Conservation (phyloP, 805 yeast species). For the Jamesozyma gamospora region DNA sequence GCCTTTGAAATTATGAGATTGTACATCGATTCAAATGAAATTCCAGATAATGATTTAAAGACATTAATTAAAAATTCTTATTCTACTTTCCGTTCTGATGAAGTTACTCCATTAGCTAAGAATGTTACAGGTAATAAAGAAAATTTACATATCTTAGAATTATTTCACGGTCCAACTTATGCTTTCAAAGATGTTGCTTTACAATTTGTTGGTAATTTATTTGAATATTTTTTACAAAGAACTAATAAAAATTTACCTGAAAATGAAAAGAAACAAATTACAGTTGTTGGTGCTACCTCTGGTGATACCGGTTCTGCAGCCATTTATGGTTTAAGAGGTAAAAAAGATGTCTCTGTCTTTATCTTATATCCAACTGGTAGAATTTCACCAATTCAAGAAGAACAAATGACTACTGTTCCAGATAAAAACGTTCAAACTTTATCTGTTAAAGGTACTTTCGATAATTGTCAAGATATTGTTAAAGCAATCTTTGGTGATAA, state of each 20-base stretch:
- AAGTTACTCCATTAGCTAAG: conserved; percentile 75
- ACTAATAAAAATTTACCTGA: conserved; percentile 47
- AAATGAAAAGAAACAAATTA: conserved; percentile 63
- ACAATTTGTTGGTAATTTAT: conserved; percentile 94
- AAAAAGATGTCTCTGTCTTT: conserved; percentile 95
- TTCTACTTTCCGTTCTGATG: conserved; percentile 77
- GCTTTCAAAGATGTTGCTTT: conserved; percentile 98
- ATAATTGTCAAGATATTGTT: conserved; percentile 95
- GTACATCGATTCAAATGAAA: conserved; percentile 64
- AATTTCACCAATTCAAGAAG: conserved; percentile 95
- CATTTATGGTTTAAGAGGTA: conserved; percentile 92
- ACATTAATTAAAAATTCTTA: conserved; percentile 61
- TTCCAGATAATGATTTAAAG: conserved; percentile 58
- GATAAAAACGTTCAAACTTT: conserved; percentile 91
- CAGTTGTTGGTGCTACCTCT: conserved; percentile 98
- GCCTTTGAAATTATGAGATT: conserved; percentile 80
- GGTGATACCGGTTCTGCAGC: conserved; percentile 99
- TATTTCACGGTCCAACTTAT: conserved; percentile 98
- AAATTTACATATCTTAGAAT: conserved; percentile 69
- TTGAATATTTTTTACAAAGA: conserved; percentile 82
- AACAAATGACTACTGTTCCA: conserved; percentile 94
- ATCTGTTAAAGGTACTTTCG: conserved; percentile 92
- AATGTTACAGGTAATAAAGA: conserved; percentile 45
- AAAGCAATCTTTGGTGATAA: conserved; percentile 85
- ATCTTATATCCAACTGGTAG: conserved; percentile 95